Evolutionary conservation across 345 rosid species (phyloP).

Genomic region (Eucalyptus lansdowneana): DNA sequence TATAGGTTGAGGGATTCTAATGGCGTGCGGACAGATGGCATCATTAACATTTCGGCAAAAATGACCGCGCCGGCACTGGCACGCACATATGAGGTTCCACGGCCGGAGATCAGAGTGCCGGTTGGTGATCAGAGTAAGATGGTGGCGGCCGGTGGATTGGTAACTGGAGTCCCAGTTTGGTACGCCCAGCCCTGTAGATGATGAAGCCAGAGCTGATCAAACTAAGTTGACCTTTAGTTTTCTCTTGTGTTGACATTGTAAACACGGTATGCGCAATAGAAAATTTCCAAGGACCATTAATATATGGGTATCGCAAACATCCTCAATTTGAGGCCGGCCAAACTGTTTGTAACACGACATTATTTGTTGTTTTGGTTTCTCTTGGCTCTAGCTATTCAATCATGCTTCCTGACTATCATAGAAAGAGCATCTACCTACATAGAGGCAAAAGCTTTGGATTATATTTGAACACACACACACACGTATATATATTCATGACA

Average conservation of each 20-base stretch:
- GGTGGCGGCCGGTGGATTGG: conserved; percentile 1
- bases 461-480: not conserved
- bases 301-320: not conserved
- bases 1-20: conserved; percentile 40
- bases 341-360: not conserved
- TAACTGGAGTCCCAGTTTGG: conserved; percentile 41
- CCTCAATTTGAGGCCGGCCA: not conserved
- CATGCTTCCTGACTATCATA: not conserved
- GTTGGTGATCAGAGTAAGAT: not conserved
- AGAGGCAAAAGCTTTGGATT: not conserved
- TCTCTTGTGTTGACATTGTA: not conserved
- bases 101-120: not conserved
- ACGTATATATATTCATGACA: not conserved
- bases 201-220: not conserved
- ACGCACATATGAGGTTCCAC: conserved; percentile 1
- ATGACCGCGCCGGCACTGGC: conserved; percentile 5
- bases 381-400: not conserved
- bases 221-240: not conserved
- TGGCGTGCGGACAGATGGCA: conserved; percentile 31
- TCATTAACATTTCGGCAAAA: conserved; percentile 47
- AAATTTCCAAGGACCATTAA: not conserved
- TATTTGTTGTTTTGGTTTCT: not conserved
- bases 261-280: not conserved
- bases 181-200: not conserved
- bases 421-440: not conserved